Percentiles rank a stretch among this genome's conserved stretches.
Conservation (phyloP, 2,329 filamentous ascomycete genomes). For the Allantophomopsis lycopodina region DNA sequence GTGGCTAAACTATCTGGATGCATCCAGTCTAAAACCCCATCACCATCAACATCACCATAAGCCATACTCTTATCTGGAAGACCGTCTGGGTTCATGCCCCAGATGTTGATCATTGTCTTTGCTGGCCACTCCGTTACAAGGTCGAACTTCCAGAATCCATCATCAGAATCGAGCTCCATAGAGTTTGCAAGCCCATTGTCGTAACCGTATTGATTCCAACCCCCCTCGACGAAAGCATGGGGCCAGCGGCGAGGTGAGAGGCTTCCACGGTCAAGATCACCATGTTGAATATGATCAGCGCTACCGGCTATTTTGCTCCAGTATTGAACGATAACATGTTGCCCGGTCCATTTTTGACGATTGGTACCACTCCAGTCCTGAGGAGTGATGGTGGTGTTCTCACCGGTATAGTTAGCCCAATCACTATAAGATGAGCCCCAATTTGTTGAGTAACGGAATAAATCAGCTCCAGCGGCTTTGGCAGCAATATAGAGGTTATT, state of each 20-base stretch:
- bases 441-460: constrained; percentile 47
- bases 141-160: constrained; percentile 41
- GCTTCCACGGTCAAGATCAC: constrained; percentile 30
- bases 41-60: constrained; percentile 46
- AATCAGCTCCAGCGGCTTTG: constrained; percentile 44
- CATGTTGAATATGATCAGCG: constrained; percentile 44
- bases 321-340: constrained; percentile 50
- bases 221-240: constrained; percentile 47
- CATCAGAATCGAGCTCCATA: constrained; percentile 32
- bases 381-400: constrained; percentile 30
- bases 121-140: constrained; percentile 51
- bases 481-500: constrained; percentile 36
- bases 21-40: constrained; percentile 45
- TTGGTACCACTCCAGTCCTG: constrained; percentile 44
- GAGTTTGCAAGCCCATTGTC: constrained; percentile 41
- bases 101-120: constrained; percentile 45
- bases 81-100: constrained; percentile 52
- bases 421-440: constrained; percentile 45
- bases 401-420: constrained; percentile 41
- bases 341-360: constrained; percentile 42
- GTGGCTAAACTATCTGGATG: constrained; percentile 41
- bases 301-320: constrained; percentile 45
- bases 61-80: constrained; percentile 44
- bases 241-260: constrained; percentile 37
- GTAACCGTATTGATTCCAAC: constrained; percentile 50